Conservation (phyloP, 257 asterid genomes). For the Scutellaria minor region DNA sequence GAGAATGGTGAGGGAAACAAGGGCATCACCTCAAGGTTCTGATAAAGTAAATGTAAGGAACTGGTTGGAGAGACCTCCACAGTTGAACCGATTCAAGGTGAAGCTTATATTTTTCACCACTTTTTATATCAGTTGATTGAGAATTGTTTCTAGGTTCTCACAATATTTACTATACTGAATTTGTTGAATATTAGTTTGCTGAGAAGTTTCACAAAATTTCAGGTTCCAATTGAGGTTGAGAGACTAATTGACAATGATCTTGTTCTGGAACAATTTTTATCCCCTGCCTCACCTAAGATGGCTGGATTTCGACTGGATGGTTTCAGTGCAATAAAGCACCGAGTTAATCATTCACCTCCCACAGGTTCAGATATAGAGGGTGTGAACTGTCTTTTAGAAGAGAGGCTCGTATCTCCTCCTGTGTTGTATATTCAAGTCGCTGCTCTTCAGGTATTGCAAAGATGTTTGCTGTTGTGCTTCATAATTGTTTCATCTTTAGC, state of each 20-base stretch:
- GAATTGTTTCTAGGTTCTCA: slow-evolving; percentile 35
- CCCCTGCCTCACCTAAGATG: slow-evolving; percentile 82
- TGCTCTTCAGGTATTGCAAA: slow-evolving; percentile 76
- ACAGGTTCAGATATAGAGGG: slow-evolving; percentile 48
- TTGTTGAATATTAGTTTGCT: slow-evolving; percentile 18
- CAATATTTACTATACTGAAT: slow-evolving; percentile 14
- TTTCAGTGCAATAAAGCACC: slow-evolving; percentile 80
- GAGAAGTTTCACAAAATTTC: slow-evolving; percentile 36
- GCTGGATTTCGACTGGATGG: slow-evolving; percentile 98
- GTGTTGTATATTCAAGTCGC: slow-evolving; percentile 87
- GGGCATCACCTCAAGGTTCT: slow-evolving; percentile 57
- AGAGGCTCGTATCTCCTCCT: slow-evolving; percentile 81
- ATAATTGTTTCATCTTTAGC: slow-evolving; percentile 17
- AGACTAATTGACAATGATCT: slow-evolving; percentile 76
- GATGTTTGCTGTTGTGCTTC: slow-evolving; percentile 18
- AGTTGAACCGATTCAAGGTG: slow-evolving; percentile 89
- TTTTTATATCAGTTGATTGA: slow-evolving; percentile 22
- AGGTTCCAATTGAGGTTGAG: slow-evolving; percentile 96
- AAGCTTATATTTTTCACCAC: slow-evolving; percentile 27
- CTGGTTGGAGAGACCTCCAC: slow-evolving; percentile 87
- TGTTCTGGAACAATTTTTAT: slow-evolving; percentile 81
- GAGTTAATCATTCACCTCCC: slow-evolving; percentile 80
- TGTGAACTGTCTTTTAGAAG: slow-evolving; percentile 60
- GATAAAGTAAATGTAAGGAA: slow-evolving; percentile 74
- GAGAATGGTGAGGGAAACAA: slow-evolving; percentile 59